Evolutionary conservation across 208 protist species (phyloP).

Genomic region (Wallacemonas sp.): DNA sequence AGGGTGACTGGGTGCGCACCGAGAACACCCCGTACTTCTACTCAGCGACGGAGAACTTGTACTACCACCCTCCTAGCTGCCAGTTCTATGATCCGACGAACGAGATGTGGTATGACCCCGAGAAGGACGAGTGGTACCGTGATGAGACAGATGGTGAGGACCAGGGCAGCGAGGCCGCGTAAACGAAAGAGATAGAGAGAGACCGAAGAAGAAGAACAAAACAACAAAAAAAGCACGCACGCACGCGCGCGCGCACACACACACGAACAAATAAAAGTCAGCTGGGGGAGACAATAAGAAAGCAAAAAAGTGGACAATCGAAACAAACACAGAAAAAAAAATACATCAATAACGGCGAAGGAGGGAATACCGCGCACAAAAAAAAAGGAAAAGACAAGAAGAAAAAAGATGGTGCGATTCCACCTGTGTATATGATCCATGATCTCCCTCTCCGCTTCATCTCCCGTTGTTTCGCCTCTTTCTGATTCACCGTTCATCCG

Average conservation of each 20-base stretch:
- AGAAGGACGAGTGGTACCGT: slow-evolving; percentile 88
- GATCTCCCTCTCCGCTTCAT: too few relatives aligned
- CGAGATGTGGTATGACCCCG: slow-evolving; percentile 90
- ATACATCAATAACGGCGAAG: neutral
- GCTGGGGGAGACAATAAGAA: too few relatives aligned
- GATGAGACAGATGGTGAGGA: slow-evolving; percentile 43
- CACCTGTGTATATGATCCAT: too few relatives aligned
- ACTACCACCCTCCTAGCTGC: slow-evolving; percentile 88
- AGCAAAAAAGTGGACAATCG: neutral
- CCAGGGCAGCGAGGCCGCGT: slow-evolving; percentile 26
- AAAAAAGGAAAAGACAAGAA: slow-evolving; percentile 17
- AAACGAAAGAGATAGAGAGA: neutral
- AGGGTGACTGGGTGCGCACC: slow-evolving; percentile 78
- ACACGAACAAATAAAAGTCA: too few relatives aligned
- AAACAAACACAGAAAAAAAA: slow-evolving; percentile 7
- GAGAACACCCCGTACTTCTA: slow-evolving; percentile 90
- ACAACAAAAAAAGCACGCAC: neutral
- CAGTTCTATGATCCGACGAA: slow-evolving; percentile 91
- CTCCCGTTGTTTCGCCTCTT: neutral
- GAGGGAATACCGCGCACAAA: neutral
- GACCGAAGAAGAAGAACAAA: neutral
- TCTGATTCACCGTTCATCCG: slow-evolving; percentile 7
- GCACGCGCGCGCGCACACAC: too few relatives aligned
- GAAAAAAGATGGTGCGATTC: too few relatives aligned
- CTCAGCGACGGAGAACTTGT: slow-evolving; percentile 81